A percentile compares a stretch with the other conserved stretches of the same genome.
phyloP scores from a whole-genome alignment of 2,329 filamentous ascomycete genomes.

The Aspergillus viridinutans region DNA sequence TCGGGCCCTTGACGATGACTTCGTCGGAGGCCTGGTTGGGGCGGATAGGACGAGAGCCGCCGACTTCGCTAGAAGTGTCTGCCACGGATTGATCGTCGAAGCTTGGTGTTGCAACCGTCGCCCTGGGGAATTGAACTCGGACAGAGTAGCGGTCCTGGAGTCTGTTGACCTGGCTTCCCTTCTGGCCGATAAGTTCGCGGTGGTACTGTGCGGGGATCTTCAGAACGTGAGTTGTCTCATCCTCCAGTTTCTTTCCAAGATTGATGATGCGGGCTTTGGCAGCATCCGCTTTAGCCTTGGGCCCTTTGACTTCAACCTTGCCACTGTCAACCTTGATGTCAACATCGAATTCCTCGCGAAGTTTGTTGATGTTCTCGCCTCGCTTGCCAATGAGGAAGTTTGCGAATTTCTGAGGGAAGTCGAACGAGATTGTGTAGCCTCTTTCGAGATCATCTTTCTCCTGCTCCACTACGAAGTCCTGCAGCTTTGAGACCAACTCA shows the following conservation, averaged over 20 bases:
- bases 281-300: constrained; percentile 86
- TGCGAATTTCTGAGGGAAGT: constrained; percentile 91
- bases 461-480: constrained; percentile 78
- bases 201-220: constrained; percentile 95
- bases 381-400: constrained; percentile 72
- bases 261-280: constrained; percentile 77
- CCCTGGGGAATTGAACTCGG: constrained; percentile 89
- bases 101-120: constrained; percentile 35
- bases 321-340: constrained; percentile 89
- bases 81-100: constrained; percentile 67
- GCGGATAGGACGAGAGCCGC: constrained; percentile 56
- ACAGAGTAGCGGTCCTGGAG: constrained; percentile 92
- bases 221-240: constrained; percentile 80
- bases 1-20: constrained; percentile 84
- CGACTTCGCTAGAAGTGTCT: constrained; percentile 65
- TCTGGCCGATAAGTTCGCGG: constrained; percentile 84
- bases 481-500: constrained; percentile 66
- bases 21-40: constrained; percentile 79
- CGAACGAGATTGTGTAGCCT: constrained; percentile 78
- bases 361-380: constrained; percentile 65
- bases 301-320: constrained; percentile 91
- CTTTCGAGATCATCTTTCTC: constrained; percentile 91
- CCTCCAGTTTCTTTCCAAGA: constrained; percentile 77
- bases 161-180: constrained; percentile 83
- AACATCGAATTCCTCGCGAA: constrained; percentile 66